Conservation (phyloP, 768 basidiomycete species). For the Russula emetica region DNA sequence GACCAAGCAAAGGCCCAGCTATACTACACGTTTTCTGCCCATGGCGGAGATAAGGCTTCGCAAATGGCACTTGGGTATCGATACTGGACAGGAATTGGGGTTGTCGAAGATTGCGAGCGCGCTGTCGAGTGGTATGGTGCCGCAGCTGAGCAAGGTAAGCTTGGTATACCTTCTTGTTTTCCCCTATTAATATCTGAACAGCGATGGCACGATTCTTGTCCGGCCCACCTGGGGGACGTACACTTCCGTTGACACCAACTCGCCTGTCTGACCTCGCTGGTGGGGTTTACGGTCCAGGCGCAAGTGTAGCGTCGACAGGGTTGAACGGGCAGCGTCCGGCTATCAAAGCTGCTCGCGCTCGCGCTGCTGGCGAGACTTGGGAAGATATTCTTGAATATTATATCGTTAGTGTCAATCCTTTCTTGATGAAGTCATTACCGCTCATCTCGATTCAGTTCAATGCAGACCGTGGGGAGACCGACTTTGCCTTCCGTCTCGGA, state of each 20-base stretch:
- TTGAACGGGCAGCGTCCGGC: conserved; percentile 65
- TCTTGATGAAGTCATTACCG: background rate
- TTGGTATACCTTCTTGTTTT: background rate
- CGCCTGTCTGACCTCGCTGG: conserved; percentile 86
- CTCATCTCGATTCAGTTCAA: conserved; percentile 62
- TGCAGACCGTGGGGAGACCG: conserved; percentile 84
- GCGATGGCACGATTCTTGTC: conserved; percentile 78
- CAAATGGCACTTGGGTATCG: conserved; percentile 93
- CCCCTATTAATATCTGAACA: conserved; percentile 30
- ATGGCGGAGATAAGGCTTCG: conserved; percentile 80
- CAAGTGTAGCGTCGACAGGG: conserved; percentile 89
- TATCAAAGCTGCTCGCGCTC: conserved; percentile 77
- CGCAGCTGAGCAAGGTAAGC: conserved; percentile 77
- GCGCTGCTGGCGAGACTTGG: conserved; percentile 90
- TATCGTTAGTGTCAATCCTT: conserved; percentile 46
- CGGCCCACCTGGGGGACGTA: conserved; percentile 88
- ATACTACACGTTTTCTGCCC: conserved; percentile 91
- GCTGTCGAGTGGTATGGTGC: conserved; percentile 87
- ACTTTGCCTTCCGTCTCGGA: conserved; percentile 89
- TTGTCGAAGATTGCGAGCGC: conserved; percentile 76
- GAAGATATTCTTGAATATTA: conserved; percentile 91
- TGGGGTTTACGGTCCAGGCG: conserved; percentile 92
- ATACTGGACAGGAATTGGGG: conserved; percentile 94
- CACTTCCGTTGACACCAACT: conserved; percentile 75
- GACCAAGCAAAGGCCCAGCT: conserved; percentile 82